Base-by-base conservation (phyloP, 805 yeast species). In the Priceomyces medius region DNA sequence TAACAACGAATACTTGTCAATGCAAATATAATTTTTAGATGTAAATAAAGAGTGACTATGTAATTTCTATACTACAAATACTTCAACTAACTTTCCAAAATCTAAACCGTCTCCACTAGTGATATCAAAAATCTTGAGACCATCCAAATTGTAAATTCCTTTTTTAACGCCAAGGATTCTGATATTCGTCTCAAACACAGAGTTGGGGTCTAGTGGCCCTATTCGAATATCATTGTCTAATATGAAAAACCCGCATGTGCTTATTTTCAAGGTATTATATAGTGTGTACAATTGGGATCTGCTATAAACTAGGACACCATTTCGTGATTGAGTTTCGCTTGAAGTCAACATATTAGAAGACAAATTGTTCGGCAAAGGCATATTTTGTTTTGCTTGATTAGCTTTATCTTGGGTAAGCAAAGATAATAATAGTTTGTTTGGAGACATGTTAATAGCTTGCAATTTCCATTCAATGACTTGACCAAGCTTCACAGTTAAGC, bases 1-100 rank as follows among this genome's bases (percentile, higher is more conserved):
- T 13, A 12, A n/a, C 9, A 8, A 29, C 14, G 38, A 33, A 10
- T 12, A 20, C 27, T 20, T 6, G 4, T 18, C n/a, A 20, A 12
- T 20, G 37, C 27, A 34, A 12, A 31, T 14, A 31, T 21, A 21
- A 9, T 21, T n/a, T n/a, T n/a, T n/a, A n/a, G n/a, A n/a, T n/a
- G n/a, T n/a, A n/a, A 21, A 9, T 7, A 21, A 21, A 9, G 24
- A 21, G 24, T 21, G 9, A 28, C 7, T n/a, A 28, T n/a, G 10
- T 7, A 23, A 14, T 26, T 26, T 26, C 26, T 35, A 40, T 28
- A 64, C 64, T 7, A 85, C 88, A 42, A 81, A 73, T 2, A 86
- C 85, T 51, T 85, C 89, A 27, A 86, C 66, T 40, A 85, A 63
- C 43, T 78, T 74, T 1, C 88, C 89, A 55, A 86, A 82, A 46